Percentiles rank a stretch among this genome's conserved stretches.
phyloP scores from a whole-genome alignment of 306 rosid species.

The Spatholobus suberectus region DNA sequence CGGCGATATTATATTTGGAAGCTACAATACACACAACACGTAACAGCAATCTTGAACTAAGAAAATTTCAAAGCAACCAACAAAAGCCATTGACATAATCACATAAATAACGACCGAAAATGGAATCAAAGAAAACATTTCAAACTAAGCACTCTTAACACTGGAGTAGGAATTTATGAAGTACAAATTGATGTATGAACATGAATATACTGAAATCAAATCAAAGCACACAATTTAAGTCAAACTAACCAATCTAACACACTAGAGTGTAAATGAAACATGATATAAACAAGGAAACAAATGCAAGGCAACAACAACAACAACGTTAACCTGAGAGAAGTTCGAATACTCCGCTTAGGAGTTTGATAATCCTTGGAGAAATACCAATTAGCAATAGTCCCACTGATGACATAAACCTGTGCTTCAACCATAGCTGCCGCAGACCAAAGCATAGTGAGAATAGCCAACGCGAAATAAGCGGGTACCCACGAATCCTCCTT shows the following conservation, averaged over 20 bases:
- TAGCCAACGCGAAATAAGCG: conserved; percentile 83
- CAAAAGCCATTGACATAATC: conserved; percentile 10
- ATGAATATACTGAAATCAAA: conserved; percentile 11
- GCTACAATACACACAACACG: conserved; percentile 13
- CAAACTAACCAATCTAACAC: neutral
- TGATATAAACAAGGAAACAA: conserved; percentile 28
- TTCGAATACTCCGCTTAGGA: conserved; percentile 66
- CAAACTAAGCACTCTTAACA: conserved; percentile 34
- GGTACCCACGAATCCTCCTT: conserved; percentile 93
- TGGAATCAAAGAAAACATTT: conserved; percentile 10
- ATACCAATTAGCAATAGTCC: conserved; percentile 91
- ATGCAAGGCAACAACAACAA: conserved; percentile 12
- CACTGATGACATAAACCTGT: conserved; percentile 88
- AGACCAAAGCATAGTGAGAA: conserved; percentile 93
- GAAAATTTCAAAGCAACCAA: conserved; percentile 26
- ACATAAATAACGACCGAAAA: neutral
- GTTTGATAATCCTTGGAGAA: conserved; percentile 62
- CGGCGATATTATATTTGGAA: conserved; percentile 7
- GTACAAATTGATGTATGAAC: neutral
- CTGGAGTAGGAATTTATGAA: neutral
- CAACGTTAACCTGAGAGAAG: conserved; percentile 70
- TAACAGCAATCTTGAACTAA: neutral
- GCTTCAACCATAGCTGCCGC: conserved; percentile 74
- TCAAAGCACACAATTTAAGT: neutral
- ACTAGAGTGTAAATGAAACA: neutral